These are phyloP conservation scores for Xylariomycetidae sp. DNA, from an alignment of 2,329 filamentous ascomycete genomes.

Conservation along the genomic window DNA sequence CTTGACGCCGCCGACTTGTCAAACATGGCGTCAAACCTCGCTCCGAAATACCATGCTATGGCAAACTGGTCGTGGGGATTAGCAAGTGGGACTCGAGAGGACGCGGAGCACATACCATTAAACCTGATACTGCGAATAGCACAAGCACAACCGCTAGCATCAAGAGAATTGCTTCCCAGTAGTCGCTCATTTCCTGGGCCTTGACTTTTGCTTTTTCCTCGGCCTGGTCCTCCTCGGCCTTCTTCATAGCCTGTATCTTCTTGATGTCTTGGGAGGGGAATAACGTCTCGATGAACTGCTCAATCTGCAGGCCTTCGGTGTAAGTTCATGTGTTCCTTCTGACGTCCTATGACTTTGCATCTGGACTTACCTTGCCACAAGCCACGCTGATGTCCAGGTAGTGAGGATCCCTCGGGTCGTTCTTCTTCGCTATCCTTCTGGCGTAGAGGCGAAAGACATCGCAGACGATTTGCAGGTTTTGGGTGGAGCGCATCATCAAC, in stretches of 20 bases:
- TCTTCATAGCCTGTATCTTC: constrained; percentile 33
- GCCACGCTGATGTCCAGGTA: constrained; percentile 87
- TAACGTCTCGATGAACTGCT: constrained; percentile 90
- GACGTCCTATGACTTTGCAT: not conserved
- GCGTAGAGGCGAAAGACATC: constrained; percentile 74
- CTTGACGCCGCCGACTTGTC: constrained; percentile 37
- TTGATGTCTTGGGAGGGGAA: constrained; percentile 80
- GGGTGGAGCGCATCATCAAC: constrained; percentile 87
- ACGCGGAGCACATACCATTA: constrained; percentile 63
- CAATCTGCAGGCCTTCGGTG: constrained; percentile 52
- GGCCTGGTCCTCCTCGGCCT: constrained; percentile 26
- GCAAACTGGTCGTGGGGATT: constrained; percentile 52
- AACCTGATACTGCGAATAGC: constrained; percentile 62
- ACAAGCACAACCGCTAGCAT: constrained; percentile 59
- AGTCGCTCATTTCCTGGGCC: constrained; percentile 39
- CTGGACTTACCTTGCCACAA: constrained; percentile 65
- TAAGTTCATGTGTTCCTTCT: constrained; percentile 3
- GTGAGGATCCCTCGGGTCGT: constrained; percentile 86
- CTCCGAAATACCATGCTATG: constrained; percentile 72
- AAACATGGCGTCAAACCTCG: constrained; percentile 69
- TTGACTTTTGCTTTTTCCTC: constrained; percentile 31
- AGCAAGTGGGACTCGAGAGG: constrained; percentile 4
- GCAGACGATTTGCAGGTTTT: constrained; percentile 77
- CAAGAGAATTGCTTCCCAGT: constrained; percentile 60
- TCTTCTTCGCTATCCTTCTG: constrained; percentile 84